Base-by-base conservation (phyloP, 2,329 filamentous ascomycete genomes). In the Lanzia echinophila region DNA sequence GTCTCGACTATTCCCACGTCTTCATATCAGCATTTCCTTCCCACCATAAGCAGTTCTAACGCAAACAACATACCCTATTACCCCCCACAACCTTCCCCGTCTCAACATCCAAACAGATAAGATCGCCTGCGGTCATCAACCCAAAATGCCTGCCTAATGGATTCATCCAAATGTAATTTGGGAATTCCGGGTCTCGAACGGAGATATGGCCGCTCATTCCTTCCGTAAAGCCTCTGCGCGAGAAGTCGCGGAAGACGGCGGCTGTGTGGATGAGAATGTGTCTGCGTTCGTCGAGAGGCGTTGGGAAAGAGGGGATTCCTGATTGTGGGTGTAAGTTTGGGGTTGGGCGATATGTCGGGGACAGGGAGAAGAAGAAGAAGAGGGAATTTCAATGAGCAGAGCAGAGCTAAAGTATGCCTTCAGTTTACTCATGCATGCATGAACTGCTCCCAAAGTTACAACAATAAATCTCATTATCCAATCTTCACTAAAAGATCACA, bases 191-290 rank as follows among this genome's bases (percentile, higher is more conserved):
- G 64, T 88, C 84, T 12, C 83, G 75, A 1, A 87, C 79, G 13
- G 73, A 78, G 59, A 88, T 88, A 67, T 87, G 84, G 0, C 84
- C 84, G 28, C 75, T 75, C 73, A 87, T 85, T 52, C 85, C 85
- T 68, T 88, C 84, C 0, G 79, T 82, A 68, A 81, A 86, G 47
- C 81, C 82, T 61, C 81, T 78, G 45, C 83, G 77, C 1, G 82
- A 75, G 66, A 86, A 87, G 64, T 86, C 77, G 28, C 85, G 81
- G 69, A 88, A 88, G 3, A 82, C 83, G 3, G 79, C 78, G 3
- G 83, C 82, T 76, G 86, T 86, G 68, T 87, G 83, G 28, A 79
- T 72, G 10, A 85, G 72, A 55, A 82, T 81, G 73, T 85, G 86
- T 62, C 75, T 74, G 19, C 86, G 79, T 54, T 87, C 76, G 45